phyloP scores from a whole-genome alignment of 306 rosid species.

The Casuarina glauca region DNA sequence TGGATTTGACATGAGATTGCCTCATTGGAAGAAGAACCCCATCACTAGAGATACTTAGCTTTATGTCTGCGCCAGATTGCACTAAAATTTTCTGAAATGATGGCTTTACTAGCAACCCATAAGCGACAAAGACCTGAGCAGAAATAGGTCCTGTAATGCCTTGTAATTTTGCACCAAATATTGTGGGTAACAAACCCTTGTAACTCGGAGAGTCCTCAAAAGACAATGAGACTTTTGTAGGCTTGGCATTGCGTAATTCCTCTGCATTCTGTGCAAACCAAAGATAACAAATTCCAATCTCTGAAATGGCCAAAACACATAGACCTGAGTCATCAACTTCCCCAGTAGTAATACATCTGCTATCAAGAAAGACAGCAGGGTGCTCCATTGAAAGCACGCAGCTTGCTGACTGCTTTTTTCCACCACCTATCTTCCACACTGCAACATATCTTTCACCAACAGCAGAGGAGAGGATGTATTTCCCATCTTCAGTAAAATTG shows the following conservation, averaged over 20 bases:
- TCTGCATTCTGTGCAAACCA: slow-evolving; percentile 76
- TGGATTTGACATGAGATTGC: slow-evolving; percentile 57
- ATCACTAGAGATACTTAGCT: slow-evolving; percentile 62
- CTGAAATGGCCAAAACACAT: slow-evolving; percentile 83
- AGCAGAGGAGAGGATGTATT: slow-evolving; percentile 80
- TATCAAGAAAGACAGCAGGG: slow-evolving; percentile 83
- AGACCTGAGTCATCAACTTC: slow-evolving; percentile 47
- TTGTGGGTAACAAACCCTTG: slow-evolving; percentile 61
- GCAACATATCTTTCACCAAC: slow-evolving; percentile 90
- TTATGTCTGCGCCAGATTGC: slow-evolving; percentile 67
- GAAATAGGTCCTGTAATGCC: slow-evolving; percentile 56
- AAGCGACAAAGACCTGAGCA: slow-evolving; percentile 68
- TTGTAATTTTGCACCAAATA: slow-evolving; percentile 78
- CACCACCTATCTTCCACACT: slow-evolving; percentile 65
- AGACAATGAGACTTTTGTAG: slow-evolving; percentile 69
- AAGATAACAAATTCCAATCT: slow-evolving; percentile 76
- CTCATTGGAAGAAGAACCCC: slow-evolving; percentile 80
- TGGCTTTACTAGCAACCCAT: slow-evolving; percentile 79
- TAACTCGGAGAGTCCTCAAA: slow-evolving; percentile 53
- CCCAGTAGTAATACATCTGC: slow-evolving; percentile 48
- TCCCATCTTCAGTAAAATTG: slow-evolving; percentile 82
- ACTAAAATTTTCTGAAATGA: slow-evolving; percentile 68
- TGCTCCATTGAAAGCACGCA: slow-evolving; percentile 92
- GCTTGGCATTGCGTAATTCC: slow-evolving; percentile 61
- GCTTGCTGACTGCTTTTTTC: slow-evolving; percentile 73